A percentile compares a stretch with the other conserved stretches of the same genome.
Evolutionary conservation across 495 filamentous ascomycete genomes (phyloP).

Genomic region (Xylaria intraflava): DNA sequence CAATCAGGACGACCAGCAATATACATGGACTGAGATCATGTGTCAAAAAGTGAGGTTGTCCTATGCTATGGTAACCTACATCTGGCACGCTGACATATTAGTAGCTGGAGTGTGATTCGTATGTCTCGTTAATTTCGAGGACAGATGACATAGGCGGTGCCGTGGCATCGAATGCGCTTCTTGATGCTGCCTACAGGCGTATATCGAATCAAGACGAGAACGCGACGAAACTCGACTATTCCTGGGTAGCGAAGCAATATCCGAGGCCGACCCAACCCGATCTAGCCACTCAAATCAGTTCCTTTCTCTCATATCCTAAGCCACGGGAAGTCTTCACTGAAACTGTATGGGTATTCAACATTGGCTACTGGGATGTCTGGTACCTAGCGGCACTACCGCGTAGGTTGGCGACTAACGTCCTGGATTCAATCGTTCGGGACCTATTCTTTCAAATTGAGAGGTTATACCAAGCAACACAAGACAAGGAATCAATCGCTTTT

Average conservation of each 20-base stretch:
- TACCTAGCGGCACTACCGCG: conserved; percentile 36
- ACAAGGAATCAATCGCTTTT: conserved; percentile 23
- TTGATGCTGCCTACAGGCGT: conserved; percentile 21
- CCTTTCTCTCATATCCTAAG: conserved; percentile 28
- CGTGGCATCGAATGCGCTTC: conserved; percentile 28
- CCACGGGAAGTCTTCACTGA: conserved; percentile 24
- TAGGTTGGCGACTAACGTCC: conserved; percentile 19
- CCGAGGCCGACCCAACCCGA: conserved; percentile 28
- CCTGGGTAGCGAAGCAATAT: conserved; percentile 31
- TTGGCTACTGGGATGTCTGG: conserved; percentile 46
- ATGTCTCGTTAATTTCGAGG: conserved; percentile 27
- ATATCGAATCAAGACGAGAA: conserved; percentile 12
- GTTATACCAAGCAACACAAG: conserved; percentile 32
- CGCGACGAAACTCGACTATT: conserved; percentile 28
- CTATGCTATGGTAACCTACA: not conserved
- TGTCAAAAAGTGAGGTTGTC: conserved; percentile 3
- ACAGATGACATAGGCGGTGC: conserved; percentile 15
- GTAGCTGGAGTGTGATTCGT: conserved; percentile 29
- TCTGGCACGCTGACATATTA: conserved; percentile 5
- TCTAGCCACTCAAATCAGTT: conserved; percentile 33
- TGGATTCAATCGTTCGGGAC: conserved; percentile 24
- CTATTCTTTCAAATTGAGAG: conserved; percentile 37
- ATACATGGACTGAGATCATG: conserved; percentile 11
- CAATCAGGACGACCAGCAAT: not conserved
- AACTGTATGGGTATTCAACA: conserved; percentile 40